Percentiles rank a stretch among this genome's conserved stretches.
Evolutionary conservation across 306 rosid genomes (phyloP).

Genomic region (Malus orientalis): DNA sequence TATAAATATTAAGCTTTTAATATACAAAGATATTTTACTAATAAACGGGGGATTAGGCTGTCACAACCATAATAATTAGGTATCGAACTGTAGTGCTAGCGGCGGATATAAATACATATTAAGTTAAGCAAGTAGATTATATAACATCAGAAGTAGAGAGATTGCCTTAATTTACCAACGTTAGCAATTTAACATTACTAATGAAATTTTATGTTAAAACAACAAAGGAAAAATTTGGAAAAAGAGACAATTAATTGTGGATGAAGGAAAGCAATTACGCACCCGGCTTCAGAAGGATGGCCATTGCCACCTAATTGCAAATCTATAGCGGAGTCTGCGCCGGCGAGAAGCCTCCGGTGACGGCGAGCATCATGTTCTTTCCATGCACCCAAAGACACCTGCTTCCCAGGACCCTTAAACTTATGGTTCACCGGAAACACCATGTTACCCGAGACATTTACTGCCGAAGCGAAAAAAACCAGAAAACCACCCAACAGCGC

Average conservation of each 20-base stretch:
- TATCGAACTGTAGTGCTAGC: too few relatives aligned
- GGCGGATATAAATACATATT: background rate
- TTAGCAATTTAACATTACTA: background rate
- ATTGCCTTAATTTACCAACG: background rate
- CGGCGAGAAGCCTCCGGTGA: conserved; percentile 54
- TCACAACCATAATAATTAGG: too few relatives aligned
- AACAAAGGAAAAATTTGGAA: too few relatives aligned
- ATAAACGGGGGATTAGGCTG: background rate
- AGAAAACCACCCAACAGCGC: conserved; percentile 7
- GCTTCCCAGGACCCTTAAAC: conserved; percentile 38
- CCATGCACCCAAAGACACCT: conserved; percentile 32
- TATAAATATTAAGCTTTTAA: background rate
- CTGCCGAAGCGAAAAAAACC: conserved; percentile 11
- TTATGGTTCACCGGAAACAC: conserved; percentile 54
- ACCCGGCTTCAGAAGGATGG: conserved; percentile 66
- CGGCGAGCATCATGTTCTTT: conserved; percentile 64
- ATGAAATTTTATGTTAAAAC: background rate
- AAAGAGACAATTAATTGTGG: background rate
- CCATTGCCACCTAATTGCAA: conserved; percentile 76
- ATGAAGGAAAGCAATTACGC: background rate
- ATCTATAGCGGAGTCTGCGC: conserved; percentile 36
- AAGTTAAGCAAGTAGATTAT: background rate
- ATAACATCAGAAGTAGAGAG: background rate
- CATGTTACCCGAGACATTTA: conserved; percentile 36
- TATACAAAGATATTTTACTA: background rate